phyloP scores from a whole-genome alignment of 192 early-diverging fungal genomes.

The Coemansia sp. region DNA sequence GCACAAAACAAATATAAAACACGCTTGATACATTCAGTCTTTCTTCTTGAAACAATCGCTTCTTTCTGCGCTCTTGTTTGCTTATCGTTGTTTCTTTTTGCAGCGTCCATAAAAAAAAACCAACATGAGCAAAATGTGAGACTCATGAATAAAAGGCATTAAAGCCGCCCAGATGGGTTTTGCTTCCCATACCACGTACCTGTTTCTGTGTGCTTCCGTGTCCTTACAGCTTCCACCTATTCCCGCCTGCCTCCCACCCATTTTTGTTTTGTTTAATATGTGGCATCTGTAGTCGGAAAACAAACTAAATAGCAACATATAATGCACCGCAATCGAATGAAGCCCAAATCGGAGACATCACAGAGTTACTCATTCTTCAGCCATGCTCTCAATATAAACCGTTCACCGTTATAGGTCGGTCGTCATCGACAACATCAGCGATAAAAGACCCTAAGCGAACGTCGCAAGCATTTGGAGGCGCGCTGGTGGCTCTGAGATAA shows the following conservation, averaged over 20 bases:
- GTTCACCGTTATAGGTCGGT: neutral
- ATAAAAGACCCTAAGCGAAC: too few relatives aligned
- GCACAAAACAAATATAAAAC: neutral
- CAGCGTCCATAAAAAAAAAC: neutral
- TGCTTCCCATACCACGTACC: neutral
- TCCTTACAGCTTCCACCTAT: neutral
- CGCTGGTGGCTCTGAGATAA: too few relatives aligned
- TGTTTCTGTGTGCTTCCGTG: neutral
- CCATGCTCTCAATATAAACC: neutral
- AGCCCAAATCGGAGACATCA: neutral
- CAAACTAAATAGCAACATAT: neutral
- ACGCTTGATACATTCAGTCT: neutral
- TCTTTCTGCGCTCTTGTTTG: neutral
- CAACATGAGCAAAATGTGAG: too few relatives aligned
- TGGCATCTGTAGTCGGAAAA: neutral
- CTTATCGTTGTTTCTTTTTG: neutral
- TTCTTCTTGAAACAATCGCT: neutral
- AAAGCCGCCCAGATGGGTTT: too few relatives aligned
- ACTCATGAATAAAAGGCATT: too few relatives aligned
- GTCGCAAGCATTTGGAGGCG: too few relatives aligned
- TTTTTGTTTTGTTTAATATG: neutral
- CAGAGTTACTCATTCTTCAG: neutral
- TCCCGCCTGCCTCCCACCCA: neutral
- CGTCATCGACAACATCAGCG: neutral
- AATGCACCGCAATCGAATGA: neutral